Base-by-base conservation (phyloP, 805 yeast species). In the Kodamaea kaohsiungensis region DNA sequence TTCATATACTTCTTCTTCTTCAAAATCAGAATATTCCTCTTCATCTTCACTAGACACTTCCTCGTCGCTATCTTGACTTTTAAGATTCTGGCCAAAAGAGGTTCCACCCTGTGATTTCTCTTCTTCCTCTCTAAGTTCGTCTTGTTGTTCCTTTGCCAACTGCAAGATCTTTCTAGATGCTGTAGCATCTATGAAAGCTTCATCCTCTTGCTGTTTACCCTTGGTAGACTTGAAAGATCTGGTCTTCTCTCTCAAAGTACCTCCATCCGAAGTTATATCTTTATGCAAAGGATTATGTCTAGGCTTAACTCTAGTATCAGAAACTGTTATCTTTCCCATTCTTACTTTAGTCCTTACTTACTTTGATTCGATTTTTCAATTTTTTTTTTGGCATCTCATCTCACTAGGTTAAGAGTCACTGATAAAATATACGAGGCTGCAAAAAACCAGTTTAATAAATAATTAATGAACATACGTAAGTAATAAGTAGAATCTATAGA, bases 81-180 rank as follows among this genome's bases (percentile, higher is more conserved):
- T 64, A 56, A 62, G 59, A 7, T 63, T 49, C 43, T 66, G 66
- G 15, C 64, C 59, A 53, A 68, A 59, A 45, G 66, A 43, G 8
- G 37, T 12, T 4, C 19, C 35, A 49, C 63, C 56, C 54, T 59
- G 48, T 57, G 50, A 38, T 40, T 73, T 74, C 57, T 84, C 88
- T 65, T 89, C 96, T 48, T 77, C 85, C 5, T 62, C 66, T 52
- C 84, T 92, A 17, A 92, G 68, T 66, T 95, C 99, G 46, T 89
- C 91, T 71, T 91, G 97, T 74, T 95, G 99, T 64, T 88, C 93
- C 62, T 82, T 86, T 16, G 99, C 99, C 57, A 95, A 78, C 67
- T 88, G 89, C 60, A 95, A 77, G 69, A 95, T 92, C 72, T 84
- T 90, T 70, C 96, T 80, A 1, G 98, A 89, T 30, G 90, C 75